Conservation (phyloP, 768 basidiomycete species). For the Boletus barrowsii region DNA sequence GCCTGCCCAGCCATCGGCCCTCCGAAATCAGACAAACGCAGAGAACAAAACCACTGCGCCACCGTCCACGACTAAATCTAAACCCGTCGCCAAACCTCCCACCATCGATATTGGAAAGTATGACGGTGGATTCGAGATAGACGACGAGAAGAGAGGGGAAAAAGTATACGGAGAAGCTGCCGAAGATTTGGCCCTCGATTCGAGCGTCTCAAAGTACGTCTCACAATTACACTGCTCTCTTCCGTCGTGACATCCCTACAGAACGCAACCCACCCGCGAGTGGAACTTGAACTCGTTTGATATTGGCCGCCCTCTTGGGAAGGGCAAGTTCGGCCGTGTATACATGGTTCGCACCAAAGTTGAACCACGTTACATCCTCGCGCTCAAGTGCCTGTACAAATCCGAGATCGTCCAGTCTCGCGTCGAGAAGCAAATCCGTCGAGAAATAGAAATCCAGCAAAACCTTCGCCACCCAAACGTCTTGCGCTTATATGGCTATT, state of each 20-base stretch:
- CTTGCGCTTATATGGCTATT: constrained; percentile 92
- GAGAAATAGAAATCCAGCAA: constrained; percentile 98
- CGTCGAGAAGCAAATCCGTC: constrained; percentile 94
- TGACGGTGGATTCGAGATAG: constrained; percentile 94
- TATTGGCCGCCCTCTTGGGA: constrained; percentile 95
- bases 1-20: constrained; percentile 37
- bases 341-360: constrained; percentile 96
- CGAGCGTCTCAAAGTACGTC: constrained; percentile 64
- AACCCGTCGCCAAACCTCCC: constrained; percentile 18
- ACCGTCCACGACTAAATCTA: constrained; percentile 21
- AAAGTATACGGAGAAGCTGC: constrained; percentile 75
- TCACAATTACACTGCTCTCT: not conserved
- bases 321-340: constrained; percentile 98
- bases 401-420: constrained; percentile 87
- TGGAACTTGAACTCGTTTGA: constrained; percentile 87
- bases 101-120: constrained; percentile 81
- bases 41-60: constrained; percentile 29
- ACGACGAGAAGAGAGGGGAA: constrained; percentile 78
- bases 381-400: constrained; percentile 96
- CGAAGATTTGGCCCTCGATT: constrained; percentile 79
- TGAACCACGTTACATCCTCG: constrained; percentile 88
- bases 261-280: constrained; percentile 72
- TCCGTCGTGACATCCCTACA: constrained; percentile 24
- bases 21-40: constrained; percentile 38
- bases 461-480: constrained; percentile 95